Percentiles rank a stretch among this genome's conserved stretches.
phyloP scores from a whole-genome alignment of 1,284 basidiomycete species.

The Boletus semigastroideus region DNA sequence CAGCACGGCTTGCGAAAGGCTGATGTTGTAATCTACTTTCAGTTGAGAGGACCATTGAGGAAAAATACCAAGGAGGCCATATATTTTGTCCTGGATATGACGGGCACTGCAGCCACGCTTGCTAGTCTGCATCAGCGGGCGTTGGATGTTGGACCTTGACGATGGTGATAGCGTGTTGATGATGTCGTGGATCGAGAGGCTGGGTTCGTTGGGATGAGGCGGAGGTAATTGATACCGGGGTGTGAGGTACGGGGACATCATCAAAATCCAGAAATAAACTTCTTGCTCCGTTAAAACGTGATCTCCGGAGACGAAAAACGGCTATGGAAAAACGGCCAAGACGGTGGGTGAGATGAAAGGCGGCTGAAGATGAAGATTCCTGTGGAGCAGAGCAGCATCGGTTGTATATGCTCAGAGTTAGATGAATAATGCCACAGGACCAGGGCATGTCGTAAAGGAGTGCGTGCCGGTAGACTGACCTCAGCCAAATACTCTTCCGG shows the following conservation, averaged over 20 bases:
- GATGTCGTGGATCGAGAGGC: constrained; percentile 1
- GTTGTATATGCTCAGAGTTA: too few species aligned
- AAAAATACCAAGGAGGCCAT: constrained; percentile 10
- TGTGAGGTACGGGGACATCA: constrained; percentile 3
- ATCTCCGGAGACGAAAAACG: constrained; percentile 3
- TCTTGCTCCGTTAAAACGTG: not conserved
- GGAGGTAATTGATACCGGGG: not conserved
- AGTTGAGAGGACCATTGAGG: not conserved
- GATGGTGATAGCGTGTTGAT: constrained; percentile 1
- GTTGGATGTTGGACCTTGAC: not conserved
- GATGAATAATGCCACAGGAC: too few species aligned
- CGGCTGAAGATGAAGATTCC: too few species aligned
- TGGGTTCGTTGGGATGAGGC: not conserved
- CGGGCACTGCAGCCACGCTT: not conserved
- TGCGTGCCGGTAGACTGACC: too few species aligned
- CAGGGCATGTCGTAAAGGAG: too few species aligned
- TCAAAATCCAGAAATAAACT: constrained; percentile 1
- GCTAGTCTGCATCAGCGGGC: constrained; percentile 1
- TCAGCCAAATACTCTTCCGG: too few species aligned
- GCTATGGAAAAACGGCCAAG: too few species aligned
- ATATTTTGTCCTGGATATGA: constrained; percentile 3
- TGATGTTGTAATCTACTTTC: not conserved
- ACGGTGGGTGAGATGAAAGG: too few species aligned
- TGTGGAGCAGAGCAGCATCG: too few species aligned
- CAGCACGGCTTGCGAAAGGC: constrained; percentile 1